These are phyloP conservation scores for Forsythia suspensa DNA, from an alignment of 257 asterid genomes.

Conservation along the genomic window DNA sequence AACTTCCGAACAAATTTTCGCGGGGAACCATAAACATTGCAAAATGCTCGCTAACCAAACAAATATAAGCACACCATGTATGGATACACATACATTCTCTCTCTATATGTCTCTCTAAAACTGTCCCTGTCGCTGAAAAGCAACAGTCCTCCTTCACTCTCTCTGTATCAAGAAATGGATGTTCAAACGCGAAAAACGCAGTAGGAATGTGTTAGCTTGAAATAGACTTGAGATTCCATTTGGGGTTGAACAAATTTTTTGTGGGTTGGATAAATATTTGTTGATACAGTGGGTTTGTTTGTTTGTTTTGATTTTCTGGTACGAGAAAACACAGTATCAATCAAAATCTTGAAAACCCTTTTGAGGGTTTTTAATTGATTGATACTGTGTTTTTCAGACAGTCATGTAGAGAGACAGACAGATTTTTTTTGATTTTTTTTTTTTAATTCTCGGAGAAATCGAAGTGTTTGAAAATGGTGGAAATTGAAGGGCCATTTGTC, in stretches of 20 bases:
- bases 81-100: slow-evolving; percentile 1
- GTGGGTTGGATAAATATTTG: neutral
- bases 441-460: slow-evolving; percentile 11
- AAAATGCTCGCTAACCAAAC: slow-evolving; percentile 24
- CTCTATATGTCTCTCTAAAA: neutral
- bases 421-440: neutral
- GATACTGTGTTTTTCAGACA: slow-evolving; percentile 41
- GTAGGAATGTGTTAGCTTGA: neutral
- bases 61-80: slow-evolving; percentile 1
- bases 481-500: slow-evolving; percentile 11
- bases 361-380: slow-evolving; percentile 50
- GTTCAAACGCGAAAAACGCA: slow-evolving; percentile 28
- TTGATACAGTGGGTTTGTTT: neutral
- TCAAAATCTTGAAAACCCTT: slow-evolving; percentile 47
- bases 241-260: neutral
- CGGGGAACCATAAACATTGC: slow-evolving; percentile 32
- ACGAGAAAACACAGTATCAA: slow-evolving; percentile 50
- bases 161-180: neutral
- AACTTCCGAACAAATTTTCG: slow-evolving; percentile 35
- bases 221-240: slow-evolving; percentile 16
- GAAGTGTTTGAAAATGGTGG: slow-evolving; percentile 23
- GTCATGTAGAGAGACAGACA: neutral
- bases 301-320: neutral
- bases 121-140: neutral
- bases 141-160: neutral